Evolutionary conservation across 2,329 filamentous ascomycete genomes (phyloP).

Genomic region (Aspergillus aculeatus): DNA sequence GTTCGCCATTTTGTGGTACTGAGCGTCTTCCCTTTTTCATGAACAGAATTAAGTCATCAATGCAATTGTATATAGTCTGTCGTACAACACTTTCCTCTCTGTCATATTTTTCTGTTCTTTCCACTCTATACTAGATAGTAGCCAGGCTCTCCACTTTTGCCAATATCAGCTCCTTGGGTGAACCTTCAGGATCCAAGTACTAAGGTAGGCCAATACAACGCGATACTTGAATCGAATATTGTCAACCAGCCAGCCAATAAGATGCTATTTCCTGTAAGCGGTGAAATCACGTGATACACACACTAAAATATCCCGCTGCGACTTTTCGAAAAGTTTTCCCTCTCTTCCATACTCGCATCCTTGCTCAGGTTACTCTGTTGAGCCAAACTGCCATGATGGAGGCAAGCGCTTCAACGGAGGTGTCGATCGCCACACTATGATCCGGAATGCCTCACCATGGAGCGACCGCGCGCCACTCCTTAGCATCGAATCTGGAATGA

Average conservation of each 20-base stretch:
- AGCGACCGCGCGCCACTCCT: no score
- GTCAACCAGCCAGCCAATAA: background rate
- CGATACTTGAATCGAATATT: background rate
- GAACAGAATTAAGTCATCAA: background rate
- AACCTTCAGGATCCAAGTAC: no score
- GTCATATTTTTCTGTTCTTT: background rate
- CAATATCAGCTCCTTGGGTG: no score
- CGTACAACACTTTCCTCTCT: background rate
- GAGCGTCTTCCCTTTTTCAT: slow-evolving; percentile 9
- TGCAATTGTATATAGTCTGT: background rate
- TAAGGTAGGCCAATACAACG: no score
- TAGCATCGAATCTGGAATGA: background rate
- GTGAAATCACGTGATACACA: background rate
- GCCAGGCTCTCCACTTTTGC: no score
- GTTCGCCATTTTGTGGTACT: slow-evolving; percentile 3
- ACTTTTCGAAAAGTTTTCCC: background rate
- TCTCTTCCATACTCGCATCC: background rate
- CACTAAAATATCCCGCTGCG: background rate
- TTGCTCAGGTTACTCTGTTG: background rate
- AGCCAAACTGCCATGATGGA: background rate
- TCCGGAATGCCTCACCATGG: background rate
- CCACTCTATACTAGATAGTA: no score
- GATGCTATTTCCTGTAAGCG: background rate
- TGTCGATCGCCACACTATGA: background rate
- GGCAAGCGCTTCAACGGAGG: background rate